Percentiles rank a stretch among this genome's conserved stretches.
phyloP scores from a whole-genome alignment of 1,139 yeast species.

The Kurtzmaniella quercitrusa region DNA sequence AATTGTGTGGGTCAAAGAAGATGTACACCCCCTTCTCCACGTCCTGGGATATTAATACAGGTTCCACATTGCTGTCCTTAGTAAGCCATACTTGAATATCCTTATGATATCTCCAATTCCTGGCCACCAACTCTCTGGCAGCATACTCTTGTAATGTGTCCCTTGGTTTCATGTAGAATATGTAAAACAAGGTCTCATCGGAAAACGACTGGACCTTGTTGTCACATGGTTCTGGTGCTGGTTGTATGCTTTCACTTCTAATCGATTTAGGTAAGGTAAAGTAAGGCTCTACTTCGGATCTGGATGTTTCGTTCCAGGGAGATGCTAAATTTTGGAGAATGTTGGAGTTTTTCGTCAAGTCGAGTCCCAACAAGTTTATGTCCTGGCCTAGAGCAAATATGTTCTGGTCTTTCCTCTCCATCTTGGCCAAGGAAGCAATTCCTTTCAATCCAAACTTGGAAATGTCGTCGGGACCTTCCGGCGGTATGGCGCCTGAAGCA shows the following conservation, averaged over 20 bases:
- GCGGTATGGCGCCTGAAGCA: slow-evolving; percentile 4
- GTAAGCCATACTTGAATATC: slow-evolving; percentile 96
- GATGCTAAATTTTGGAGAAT: slow-evolving; percentile 75
- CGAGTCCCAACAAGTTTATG: slow-evolving; percentile 67
- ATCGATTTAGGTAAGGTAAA: slow-evolving; percentile 60
- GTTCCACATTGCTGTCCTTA: slow-evolving; percentile 87
- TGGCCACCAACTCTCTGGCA: slow-evolving; percentile 79
- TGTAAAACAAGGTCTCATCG: slow-evolving; percentile 90
- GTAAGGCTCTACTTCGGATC: slow-evolving; percentile 87
- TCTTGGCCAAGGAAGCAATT: slow-evolving; percentile 58
- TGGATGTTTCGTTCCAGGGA: slow-evolving; percentile 91
- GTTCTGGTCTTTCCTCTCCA: slow-evolving; percentile 63
- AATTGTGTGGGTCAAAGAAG: slow-evolving; percentile 91
- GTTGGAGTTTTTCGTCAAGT: slow-evolving; percentile 45
- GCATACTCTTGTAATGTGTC: slow-evolving; percentile 93
- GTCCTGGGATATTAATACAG: slow-evolving; percentile 76
- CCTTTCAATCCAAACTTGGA: slow-evolving; percentile 75
- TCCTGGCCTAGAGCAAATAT: slow-evolving; percentile 84
- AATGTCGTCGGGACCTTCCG: slow-evolving; percentile 23
- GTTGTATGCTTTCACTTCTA: slow-evolving; percentile 40
- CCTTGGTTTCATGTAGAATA: slow-evolving; percentile 90
- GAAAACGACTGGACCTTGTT: slow-evolving; percentile 71
- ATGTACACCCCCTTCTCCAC: slow-evolving; percentile 95
- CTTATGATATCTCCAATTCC: slow-evolving; percentile 97
- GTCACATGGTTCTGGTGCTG: slow-evolving; percentile 50